Evolutionary conservation across 2,329 filamentous ascomycete species (phyloP).

Genomic region (Colletotrichum coccodes): DNA sequence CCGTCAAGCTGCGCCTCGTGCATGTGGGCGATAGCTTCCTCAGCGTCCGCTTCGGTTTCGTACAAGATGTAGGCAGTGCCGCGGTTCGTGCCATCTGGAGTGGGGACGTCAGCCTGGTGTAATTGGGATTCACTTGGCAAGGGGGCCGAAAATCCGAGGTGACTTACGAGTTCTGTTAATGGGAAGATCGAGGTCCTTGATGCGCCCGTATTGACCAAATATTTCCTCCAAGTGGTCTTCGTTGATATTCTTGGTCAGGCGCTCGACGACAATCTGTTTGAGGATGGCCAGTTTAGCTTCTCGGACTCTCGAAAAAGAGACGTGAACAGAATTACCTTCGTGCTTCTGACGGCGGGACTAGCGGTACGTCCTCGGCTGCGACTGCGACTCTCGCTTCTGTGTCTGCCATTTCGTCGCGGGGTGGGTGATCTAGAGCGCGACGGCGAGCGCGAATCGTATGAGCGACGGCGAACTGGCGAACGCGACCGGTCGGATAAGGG

Average conservation of each 20-base stretch:
- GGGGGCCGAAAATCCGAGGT: not conserved
- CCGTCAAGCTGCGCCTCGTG: constrained; percentile 96
- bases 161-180: constrained; percentile 70
- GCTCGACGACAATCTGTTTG: constrained; percentile 91
- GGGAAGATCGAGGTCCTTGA: constrained; percentile 88
- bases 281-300: constrained; percentile 9
- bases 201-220: constrained; percentile 87
- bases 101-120: constrained; percentile 27
- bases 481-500: constrained; percentile 47
- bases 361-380: constrained; percentile 40
- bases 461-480: constrained; percentile 43
- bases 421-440: constrained; percentile 43
- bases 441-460: constrained; percentile 41
- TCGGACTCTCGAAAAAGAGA: constrained; percentile 10
- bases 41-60: constrained; percentile 79
- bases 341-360: constrained; percentile 54
- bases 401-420: constrained; percentile 48
- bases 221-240: constrained; percentile 91
- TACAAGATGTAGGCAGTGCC: constrained; percentile 95
- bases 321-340: constrained; percentile 56
- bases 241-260: constrained; percentile 94
- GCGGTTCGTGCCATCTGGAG: constrained; percentile 83
- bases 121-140: not conserved
- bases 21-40: constrained; percentile 94
- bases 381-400: constrained; percentile 41